Conservation (phyloP, 495 filamentous ascomycete species). For the Talaromyces trachyspermus region DNA sequence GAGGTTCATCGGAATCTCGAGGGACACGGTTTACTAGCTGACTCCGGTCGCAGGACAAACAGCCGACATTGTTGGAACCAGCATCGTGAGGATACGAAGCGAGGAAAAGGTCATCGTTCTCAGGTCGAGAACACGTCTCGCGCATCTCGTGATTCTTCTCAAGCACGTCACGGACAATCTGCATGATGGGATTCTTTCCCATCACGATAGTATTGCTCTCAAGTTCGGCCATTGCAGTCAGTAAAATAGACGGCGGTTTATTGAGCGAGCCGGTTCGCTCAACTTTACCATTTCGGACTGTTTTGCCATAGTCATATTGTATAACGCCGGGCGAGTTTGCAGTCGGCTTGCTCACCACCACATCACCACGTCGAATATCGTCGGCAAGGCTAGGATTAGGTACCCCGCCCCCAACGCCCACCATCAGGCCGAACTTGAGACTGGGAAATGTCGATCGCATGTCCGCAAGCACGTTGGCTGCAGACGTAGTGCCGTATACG, state of each 20-base stretch:
- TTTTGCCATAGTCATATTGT: constrained; percentile 20
- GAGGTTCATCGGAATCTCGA: background rate
- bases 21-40: background rate
- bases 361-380: constrained; percentile 22
- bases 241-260: constrained; percentile 14
- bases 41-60: background rate
- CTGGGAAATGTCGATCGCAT: no score
- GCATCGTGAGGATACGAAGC: no score
- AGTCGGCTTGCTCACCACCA: constrained; percentile 15
- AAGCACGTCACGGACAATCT: no score
- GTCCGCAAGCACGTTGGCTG: no score
- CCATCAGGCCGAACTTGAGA: no score
- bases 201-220: no score
- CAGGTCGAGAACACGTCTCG: background rate
- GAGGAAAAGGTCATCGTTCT: no score
- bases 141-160: background rate
- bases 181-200: no score
- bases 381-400: constrained; percentile 12
- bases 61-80: no score
- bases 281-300: constrained; percentile 13
- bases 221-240: no score
- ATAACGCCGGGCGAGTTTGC: constrained; percentile 9
- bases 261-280: constrained; percentile 18
- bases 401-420: constrained; percentile 40
- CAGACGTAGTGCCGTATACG: no score